Percentiles rank a stretch among this genome's conserved stretches.
phyloP scores from a whole-genome alignment of 805 yeast genomes.

The Tetrapisispora phaffii region DNA sequence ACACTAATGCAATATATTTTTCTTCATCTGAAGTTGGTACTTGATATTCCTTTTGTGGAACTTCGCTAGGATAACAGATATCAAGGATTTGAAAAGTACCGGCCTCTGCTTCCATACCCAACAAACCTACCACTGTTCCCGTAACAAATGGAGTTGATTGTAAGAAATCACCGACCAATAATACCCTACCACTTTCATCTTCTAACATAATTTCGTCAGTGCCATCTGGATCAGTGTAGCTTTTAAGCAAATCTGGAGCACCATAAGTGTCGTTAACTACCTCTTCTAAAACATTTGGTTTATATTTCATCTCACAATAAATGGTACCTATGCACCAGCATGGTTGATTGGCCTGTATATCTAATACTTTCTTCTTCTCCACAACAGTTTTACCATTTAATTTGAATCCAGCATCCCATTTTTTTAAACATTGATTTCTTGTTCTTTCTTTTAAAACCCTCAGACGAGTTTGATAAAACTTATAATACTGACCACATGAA shows the following conservation, averaged over 20 bases:
- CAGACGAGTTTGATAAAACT: conserved; percentile 47
- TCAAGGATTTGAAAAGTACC: conserved; percentile 83
- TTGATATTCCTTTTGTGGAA: conserved; percentile 41
- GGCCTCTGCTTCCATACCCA: conserved; percentile 76
- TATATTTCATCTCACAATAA: conserved; percentile 71
- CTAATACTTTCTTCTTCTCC: conserved; percentile 35
- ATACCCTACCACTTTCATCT: conserved; percentile 85
- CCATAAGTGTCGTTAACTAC: conserved; percentile 47
- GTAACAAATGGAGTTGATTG: conserved; percentile 59
- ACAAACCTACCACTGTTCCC: conserved; percentile 76
- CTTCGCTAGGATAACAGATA: conserved; percentile 55
- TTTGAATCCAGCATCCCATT: conserved; percentile 46
- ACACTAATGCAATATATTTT: conserved; percentile 55
- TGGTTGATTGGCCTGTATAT: conserved; percentile 36
- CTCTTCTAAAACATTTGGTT: conserved; percentile 77
- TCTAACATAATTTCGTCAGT: conserved; percentile 65
- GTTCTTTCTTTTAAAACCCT: conserved; percentile 39
- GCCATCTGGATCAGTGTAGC: conserved; percentile 45
- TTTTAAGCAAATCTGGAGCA: conserved; percentile 32
- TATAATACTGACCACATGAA: conserved; percentile 49
- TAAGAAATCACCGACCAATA: conserved; percentile 54
- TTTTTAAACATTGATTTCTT: conserved; percentile 35
- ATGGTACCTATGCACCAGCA: conserved; percentile 84
- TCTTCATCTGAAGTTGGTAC: conserved; percentile 14
- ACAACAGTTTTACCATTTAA: conserved; percentile 31